Percentiles rank a stretch among this genome's conserved stretches.
phyloP scores from a whole-genome alignment of 176 grass and related monocot genomes.

The Tuctoria greenei region DNA sequence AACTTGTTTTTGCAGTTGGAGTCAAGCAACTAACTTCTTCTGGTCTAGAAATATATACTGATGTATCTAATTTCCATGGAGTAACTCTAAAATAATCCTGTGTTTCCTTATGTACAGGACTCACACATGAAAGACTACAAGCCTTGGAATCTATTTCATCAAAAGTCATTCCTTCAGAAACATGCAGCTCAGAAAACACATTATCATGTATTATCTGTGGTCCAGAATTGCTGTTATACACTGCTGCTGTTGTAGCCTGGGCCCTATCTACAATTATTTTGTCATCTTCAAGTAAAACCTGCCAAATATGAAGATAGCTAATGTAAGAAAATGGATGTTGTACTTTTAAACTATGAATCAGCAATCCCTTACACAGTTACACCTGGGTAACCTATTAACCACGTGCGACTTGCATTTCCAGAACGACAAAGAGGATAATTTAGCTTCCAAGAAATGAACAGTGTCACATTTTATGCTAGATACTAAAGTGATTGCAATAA shows the following conservation, averaged over 20 bases:
- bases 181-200: conserved; percentile 10
- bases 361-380: background rate
- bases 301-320: conserved; percentile 19
- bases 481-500: background rate
- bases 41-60: conserved; percentile 20
- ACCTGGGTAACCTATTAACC: background rate
- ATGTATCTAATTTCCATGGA: conserved; percentile 20
- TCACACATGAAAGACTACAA: background rate
- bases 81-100: conserved; percentile 27
- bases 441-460: background rate
- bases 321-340: conserved; percentile 18
- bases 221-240: conserved; percentile 25
- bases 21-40: conserved; percentile 21
- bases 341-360: background rate
- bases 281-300: conserved; percentile 39
- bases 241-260: background rate
- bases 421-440: conserved; percentile 2
- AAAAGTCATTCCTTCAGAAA: conserved; percentile 37
- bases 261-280: conserved; percentile 23
- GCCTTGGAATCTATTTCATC: conserved; percentile 16
- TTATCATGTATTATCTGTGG: conserved; percentile 11
- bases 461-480: background rate
- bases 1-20: conserved; percentile 30
- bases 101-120: conserved; percentile 33
- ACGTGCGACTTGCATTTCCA: background rate